Percentiles rank a stretch among this genome's conserved stretches.
phyloP scores from a whole-genome alignment of 805 yeast species.

The Clavispora vitiphila region DNA sequence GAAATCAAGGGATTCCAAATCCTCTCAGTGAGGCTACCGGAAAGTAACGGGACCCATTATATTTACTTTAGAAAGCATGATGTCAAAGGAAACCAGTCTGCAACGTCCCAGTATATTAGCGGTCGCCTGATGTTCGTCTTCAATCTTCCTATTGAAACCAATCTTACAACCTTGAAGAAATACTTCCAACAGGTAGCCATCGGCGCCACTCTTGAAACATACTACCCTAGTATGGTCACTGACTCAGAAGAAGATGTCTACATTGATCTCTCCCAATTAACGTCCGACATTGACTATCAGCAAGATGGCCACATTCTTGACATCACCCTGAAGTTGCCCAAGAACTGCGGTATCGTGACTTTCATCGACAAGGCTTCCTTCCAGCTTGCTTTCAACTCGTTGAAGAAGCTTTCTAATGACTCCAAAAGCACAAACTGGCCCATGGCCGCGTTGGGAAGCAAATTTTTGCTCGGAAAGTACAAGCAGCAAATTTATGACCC shows the following conservation, averaged over 20 bases:
- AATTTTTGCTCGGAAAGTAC: conserved; percentile 38
- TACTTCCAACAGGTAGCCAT: conserved; percentile 56
- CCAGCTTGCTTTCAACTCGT: conserved; percentile 57
- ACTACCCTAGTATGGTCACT: conserved; percentile 28
- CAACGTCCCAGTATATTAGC: conserved; percentile 6
- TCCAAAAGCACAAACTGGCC: conserved; percentile 34
- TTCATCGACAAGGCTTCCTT: conserved; percentile 69
- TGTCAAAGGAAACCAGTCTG: conserved; percentile 26
- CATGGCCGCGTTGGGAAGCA: conserved; percentile 30
- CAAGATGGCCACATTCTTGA: conserved; percentile 20
- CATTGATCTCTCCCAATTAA: conserved; percentile 48
- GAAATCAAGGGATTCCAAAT: conserved; percentile 58
- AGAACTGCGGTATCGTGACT: conserved; percentile 67
- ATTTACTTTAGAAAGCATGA: conserved; percentile 64
- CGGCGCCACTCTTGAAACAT: conserved; percentile 58
- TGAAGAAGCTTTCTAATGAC: conserved; percentile 44
- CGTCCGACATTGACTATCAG: conserved; percentile 48
- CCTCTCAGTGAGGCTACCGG: conserved; percentile 43
- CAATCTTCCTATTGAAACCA: conserved; percentile 67
- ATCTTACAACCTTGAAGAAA: conserved; percentile 46
- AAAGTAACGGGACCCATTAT: conserved; percentile 44
- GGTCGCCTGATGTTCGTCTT: conserved; percentile 63
- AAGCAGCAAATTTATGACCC: conserved; percentile 40
- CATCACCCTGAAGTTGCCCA: conserved; percentile 50
- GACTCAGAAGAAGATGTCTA: conserved; percentile 43